Evolutionary conservation across 1,284 basidiomycete species (phyloP), one percentile per base, ranked within the genome.

Genomic region (Quambalaria eucalypti): DNA sequence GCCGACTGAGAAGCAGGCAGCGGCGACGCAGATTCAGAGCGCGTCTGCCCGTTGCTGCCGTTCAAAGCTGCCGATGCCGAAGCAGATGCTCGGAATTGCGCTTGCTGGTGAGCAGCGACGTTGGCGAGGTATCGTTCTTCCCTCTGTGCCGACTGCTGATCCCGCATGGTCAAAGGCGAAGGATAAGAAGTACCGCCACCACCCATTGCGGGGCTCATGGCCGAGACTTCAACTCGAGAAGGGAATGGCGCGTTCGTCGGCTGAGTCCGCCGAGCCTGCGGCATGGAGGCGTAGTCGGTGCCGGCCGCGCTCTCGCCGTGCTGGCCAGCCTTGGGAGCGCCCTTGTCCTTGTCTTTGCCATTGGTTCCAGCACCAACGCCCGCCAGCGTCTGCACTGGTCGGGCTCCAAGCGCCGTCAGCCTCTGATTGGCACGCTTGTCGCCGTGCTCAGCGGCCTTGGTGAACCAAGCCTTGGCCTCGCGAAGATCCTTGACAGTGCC

Each of bases 381-480:
- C 1, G 54, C 55, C 12, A 62, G 59, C 28, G 56, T 51, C 39
- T 60, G 64, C 0, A 51, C 59, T n/a, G 30, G 30, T 16, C 16
- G 61, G 21, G 64, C 66, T 33, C 64, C 63, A 12, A 69, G 55
- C 2, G 60, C 59, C 21, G 64, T 55, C n/a, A 98, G 78, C 48
- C 95, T 84, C 72, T 92, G 88, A 14, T 82, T 79, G 0, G 93
- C 91, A 56, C 93, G 87, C 76, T 90, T 93, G 79, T 98, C 93
- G 42, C 93, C 92, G 31, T 85, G 84, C n/a, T 93, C 90, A 4
- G 90, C 86, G 1, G 93, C 90, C 60, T 83, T 83, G 77, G 87
- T 87, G 81, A 93, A 98, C 82, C 87, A 97, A 28, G 81, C 76
- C 55, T 84, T 80, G 1, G 91, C 85, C 64, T 78, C 77, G 39